Evolutionary conservation across 495 filamentous ascomycete genomes (phyloP), one percentile per base, ranked within the genome.

Genomic region (Hypoxylon rickii): DNA sequence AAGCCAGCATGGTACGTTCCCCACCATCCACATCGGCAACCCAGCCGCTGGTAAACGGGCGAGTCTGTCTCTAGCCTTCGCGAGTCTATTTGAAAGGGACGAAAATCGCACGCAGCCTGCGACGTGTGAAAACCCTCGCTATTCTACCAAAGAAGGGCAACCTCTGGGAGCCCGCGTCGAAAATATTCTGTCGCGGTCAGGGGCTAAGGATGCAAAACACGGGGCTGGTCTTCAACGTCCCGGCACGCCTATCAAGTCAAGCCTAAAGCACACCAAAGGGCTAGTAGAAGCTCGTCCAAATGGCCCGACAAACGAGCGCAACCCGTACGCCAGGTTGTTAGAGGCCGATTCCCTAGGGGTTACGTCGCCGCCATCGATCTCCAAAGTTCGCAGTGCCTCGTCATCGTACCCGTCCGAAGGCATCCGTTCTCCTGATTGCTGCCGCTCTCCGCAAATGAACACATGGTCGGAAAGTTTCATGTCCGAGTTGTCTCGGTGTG

Each of bases 361-460:
- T 24, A 12, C 32, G 1, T 46, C 49, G 17, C 41, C 46, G 7
- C 3, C 3, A 0, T 17, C 42, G 1, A 15, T 49, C n/a, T 47
- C 42, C 26, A 52, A 53, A 44, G 26, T 51, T 10, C 53, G 50
- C 15, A 66, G 63, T 10, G 17, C 42, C 7, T 66, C 66, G 12
- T 69, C 66, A 24, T 69, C 59, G 7, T 69, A 69, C 29, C 66
- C 66, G 19, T 61, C 63, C n/a, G 63, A 69, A 50, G 66, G 66
- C n/a, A 58, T 69, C 7, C 66, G 60, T 34, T 66, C 66, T 26
- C 51, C 63, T 7, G 38, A 51, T 2, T 29, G 39, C 43, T 31
- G 40, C 22, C 16, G 12, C 42, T 66, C 65, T 1, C 63, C 65
- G n/a, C 48, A 48, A 31, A 10, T 33, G n/a, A 58, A 58, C 40